Percentiles rank a stretch among this genome's conserved stretches.
These are phyloP conservation scores for Amylocarpus encephaloides DNA, from an alignment of 2,329 filamentous ascomycete species.

Conservation along the genomic window DNA sequence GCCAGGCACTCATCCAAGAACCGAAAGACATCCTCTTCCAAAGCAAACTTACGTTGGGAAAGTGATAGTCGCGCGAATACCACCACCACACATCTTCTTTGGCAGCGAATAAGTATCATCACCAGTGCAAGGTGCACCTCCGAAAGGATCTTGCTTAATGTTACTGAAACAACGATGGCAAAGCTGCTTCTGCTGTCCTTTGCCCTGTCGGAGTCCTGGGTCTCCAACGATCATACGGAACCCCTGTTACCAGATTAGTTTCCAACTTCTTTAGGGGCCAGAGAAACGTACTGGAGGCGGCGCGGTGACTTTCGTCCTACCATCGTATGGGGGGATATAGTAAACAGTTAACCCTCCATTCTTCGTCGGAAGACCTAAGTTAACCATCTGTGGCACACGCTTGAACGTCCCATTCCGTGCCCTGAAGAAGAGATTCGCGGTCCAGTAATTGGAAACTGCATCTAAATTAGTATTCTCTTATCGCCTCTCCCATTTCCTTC, in stretches of 20 bases:
- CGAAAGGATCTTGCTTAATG: slow-evolving; percentile 4
- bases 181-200: not conserved
- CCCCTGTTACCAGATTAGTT: not conserved
- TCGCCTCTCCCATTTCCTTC: too few relatives aligned
- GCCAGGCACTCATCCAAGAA: too few relatives aligned
- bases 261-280: not conserved
- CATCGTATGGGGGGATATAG: slow-evolving; percentile 29
- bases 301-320: slow-evolving; percentile 35
- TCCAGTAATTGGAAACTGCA: slow-evolving; percentile 9
- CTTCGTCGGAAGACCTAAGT: slow-evolving; percentile 3
- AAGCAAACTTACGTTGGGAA: slow-evolving; percentile 38
- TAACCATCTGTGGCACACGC: slow-evolving; percentile 7
- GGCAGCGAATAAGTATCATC: slow-evolving; percentile 3
- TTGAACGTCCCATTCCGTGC: slow-evolving; percentile 6
- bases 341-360: slow-evolving; percentile 9
- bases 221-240: slow-evolving; percentile 11
- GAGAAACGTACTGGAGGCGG: slow-evolving; percentile 24
- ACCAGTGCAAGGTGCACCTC: slow-evolving; percentile 5
- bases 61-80: slow-evolving; percentile 7
- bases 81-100: slow-evolving; percentile 1
- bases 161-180: slow-evolving; percentile 4
- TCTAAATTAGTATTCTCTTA: too few relatives aligned
- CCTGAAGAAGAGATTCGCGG: slow-evolving; percentile 5
- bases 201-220: not conserved
- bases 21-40: not conserved